These are phyloP conservation scores for Nepenthes mirabilis DNA, from an alignment of 148 eudicot species.

Conservation along the genomic window DNA sequence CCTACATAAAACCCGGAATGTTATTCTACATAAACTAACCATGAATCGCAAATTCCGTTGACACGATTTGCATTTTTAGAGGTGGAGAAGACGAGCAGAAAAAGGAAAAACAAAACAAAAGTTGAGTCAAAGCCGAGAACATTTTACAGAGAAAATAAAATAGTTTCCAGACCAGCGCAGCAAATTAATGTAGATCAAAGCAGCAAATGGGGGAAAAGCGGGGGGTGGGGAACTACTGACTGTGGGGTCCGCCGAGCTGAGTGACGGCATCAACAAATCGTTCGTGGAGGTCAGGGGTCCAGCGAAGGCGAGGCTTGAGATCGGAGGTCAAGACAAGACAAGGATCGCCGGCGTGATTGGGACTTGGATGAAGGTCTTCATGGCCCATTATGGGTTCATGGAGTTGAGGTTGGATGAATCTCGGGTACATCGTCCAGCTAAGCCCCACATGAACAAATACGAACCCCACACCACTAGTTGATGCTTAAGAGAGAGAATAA, in stretches of 20 bases:
- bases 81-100: too few relatives aligned
- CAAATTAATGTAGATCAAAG: constrained; percentile 1
- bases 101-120: too few relatives aligned
- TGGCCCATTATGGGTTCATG: constrained; percentile 20
- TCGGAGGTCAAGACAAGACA: constrained; percentile 62
- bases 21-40: background rate
- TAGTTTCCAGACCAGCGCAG: too few relatives aligned
- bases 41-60: background rate
- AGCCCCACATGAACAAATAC: constrained; percentile 4
- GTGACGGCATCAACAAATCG: constrained; percentile 83
- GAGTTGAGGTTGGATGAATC: constrained; percentile 28
- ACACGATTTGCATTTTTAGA: background rate
- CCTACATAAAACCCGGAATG: too few relatives aligned
- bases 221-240: constrained; percentile 16
- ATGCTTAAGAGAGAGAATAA: too few relatives aligned
- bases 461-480: background rate
- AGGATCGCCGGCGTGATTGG: constrained; percentile 28
- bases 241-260: constrained; percentile 78
- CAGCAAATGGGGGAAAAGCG: background rate
- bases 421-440: constrained; percentile 23
- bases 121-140: background rate
- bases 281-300: constrained; percentile 84
- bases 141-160: background rate
- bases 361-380: constrained; percentile 21
- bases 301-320: constrained; percentile 74